Evolutionary conservation across 805 yeast species (phyloP), one percentile per base, ranked within the genome.

Genomic region (Crinitomyces ghanaensis): DNA sequence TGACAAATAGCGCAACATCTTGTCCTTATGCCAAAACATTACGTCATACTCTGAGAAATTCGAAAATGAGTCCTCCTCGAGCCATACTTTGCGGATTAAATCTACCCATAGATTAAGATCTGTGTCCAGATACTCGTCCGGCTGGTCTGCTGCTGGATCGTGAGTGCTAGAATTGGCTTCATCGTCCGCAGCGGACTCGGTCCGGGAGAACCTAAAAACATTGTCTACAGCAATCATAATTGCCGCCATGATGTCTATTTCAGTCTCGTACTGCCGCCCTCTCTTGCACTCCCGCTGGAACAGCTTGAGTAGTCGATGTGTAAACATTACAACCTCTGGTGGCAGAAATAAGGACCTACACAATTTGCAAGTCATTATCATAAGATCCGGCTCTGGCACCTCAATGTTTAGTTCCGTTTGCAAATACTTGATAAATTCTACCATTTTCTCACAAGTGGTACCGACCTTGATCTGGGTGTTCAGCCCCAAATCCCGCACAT

Each of bases 1-100:
- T 15, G 63, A 56, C 18, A 74, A 49, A 49, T 73, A 78, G 18
- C 59, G 50, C 3, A 60, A 60, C 2, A 65, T 59, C 35, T 67
- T 58, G 2, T 47, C 45, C n/a, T 65, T 64, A 26, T 62, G 55
- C 77, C 83, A 72, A 9, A 53, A 49, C 7, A 62, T 31, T 3
- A 74, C 45, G 11, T 63, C 64, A 4, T 50, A 35, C 6, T 57
- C 56, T 2, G 51, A 46, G 1, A 58, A 49, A 2, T 47, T 50
- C 1, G 48, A 37, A 5, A 37, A 26, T 19, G 39, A 36, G 20
- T 54, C 39, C 27, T 44, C 44, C 9, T 45, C 37, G 9, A 39
- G 26, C 48, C 53, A 50, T 4, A 45, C 17, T 30, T 49, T 51
- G 8, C 49, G 45, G 25, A 52, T 35, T 39, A 50, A 29, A 23